Conservation (phyloP, 805 yeast genomes). For the Candida hungchunana region DNA sequence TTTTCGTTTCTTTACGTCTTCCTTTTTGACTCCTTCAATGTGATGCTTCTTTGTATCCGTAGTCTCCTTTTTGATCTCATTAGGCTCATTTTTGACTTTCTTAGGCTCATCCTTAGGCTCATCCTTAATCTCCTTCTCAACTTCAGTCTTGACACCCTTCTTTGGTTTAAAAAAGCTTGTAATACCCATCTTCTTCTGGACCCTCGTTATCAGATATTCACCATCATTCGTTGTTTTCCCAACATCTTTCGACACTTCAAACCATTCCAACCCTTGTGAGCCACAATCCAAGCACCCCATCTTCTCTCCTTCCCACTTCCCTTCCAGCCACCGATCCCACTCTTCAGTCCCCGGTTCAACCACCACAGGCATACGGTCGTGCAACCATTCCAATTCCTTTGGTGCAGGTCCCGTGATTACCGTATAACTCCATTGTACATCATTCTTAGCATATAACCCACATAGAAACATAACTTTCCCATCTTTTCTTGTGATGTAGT, state of each 20-base stretch:
- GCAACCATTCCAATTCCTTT: slow-evolving; percentile 60
- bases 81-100: no score
- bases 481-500: slow-evolving; percentile 55
- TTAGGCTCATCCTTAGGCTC: no score
- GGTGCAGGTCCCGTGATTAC: slow-evolving; percentile 74
- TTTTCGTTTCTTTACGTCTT: no score
- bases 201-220: slow-evolving; percentile 20
- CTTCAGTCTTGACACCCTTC: no score
- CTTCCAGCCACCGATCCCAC: slow-evolving; percentile 62
- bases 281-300: slow-evolving; percentile 35
- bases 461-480: slow-evolving; percentile 59
- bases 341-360: slow-evolving; percentile 52
- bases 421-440: slow-evolving; percentile 32
- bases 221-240: slow-evolving; percentile 55
- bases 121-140: no score
- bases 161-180: no score
- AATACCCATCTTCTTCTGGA: neutral
- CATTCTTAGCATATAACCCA: slow-evolving; percentile 44
- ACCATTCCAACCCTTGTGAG: slow-evolving; percentile 39
- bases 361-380: slow-evolving; percentile 74
- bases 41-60: no score
- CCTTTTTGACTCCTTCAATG: no score
- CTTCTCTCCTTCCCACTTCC: slow-evolving; percentile 35
- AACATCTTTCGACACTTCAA: slow-evolving; percentile 56
- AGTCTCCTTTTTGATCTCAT: no score